Conservation (phyloP, 768 basidiomycete genomes). For the Suillus clintonianus region DNA sequence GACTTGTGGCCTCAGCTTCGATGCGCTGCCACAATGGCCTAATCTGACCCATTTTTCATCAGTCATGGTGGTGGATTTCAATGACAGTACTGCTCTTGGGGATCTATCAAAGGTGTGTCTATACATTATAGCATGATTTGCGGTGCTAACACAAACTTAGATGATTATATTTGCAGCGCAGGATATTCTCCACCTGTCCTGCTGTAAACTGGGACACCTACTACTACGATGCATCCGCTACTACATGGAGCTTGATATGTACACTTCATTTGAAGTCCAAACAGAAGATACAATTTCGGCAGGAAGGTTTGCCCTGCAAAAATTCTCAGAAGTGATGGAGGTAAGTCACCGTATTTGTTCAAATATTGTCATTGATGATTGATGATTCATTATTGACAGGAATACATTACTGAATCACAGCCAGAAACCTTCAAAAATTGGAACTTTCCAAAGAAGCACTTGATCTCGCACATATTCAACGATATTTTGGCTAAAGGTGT, state of each 20-base stretch:
- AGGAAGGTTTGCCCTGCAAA: conserved; percentile 18
- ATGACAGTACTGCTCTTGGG: conserved; percentile 36
- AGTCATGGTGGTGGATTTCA: conserved; percentile 27
- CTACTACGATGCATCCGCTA: conserved; percentile 30
- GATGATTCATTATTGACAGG: not conserved
- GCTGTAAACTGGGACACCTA: conserved; percentile 18
- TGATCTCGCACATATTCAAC: conserved; percentile 29
- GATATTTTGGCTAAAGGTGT: conserved; percentile 37
- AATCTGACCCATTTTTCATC: conserved; percentile 36
- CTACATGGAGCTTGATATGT: conserved; percentile 35
- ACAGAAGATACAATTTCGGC: conserved; percentile 26
- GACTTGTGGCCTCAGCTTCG: conserved; percentile 19
- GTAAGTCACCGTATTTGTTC: conserved; percentile 16
- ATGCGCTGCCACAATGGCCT: conserved; percentile 33
- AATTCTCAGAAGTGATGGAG: conserved; percentile 20
- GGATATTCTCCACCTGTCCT: conserved; percentile 19
- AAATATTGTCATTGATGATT: not conserved
- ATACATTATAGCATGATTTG: not conserved
- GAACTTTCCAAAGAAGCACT: conserved; percentile 37
- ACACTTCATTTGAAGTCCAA: conserved; percentile 32
- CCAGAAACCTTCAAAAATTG: conserved; percentile 20
- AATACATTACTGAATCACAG: not conserved
- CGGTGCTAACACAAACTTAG: conserved; percentile 10
- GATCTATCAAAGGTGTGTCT: conserved; percentile 36
- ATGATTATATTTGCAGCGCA: conserved; percentile 30